Percentiles rank a stretch among this genome's conserved stretches.
phyloP scores from a whole-genome alignment of 768 basidiomycete species.

The Ramaria sp. region DNA sequence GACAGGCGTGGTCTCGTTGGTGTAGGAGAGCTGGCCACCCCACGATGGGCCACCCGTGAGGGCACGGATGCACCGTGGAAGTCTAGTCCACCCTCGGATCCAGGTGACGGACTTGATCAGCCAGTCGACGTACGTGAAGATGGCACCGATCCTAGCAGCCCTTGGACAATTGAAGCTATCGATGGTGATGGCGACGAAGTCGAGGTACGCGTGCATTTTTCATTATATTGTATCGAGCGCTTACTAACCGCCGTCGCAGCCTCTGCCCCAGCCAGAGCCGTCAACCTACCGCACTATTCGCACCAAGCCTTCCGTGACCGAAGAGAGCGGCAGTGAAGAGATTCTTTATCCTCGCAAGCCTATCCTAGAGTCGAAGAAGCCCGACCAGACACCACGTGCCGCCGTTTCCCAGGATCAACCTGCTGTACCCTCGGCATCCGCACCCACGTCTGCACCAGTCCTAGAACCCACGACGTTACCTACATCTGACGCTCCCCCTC shows the following conservation, averaged over 20 bases:
- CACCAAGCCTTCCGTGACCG: conserved; percentile 49
- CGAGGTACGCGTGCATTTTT: conserved; percentile 37
- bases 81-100: conserved; percentile 22
- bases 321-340: conserved; percentile 86
- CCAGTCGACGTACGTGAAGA: conserved; percentile 25
- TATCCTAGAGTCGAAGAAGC: conserved; percentile 14
- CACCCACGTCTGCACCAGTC: conserved; percentile 18
- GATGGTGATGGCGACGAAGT: conserved; percentile 68
- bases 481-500: conserved; percentile 27
- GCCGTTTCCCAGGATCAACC: conserved; percentile 15
- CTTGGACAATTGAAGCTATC: conserved; percentile 82
- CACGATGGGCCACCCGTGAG: conserved; percentile 66
- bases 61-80: conserved; percentile 21
- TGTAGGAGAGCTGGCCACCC: conserved; percentile 94
- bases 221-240: neutral
- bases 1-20: conserved; percentile 86
- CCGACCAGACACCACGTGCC: neutral
- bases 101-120: conserved; percentile 23
- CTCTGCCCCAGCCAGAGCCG: conserved; percentile 26
- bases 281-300: conserved; percentile 5
- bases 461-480: conserved; percentile 23
- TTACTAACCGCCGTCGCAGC: conserved; percentile 20
- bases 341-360: conserved; percentile 72
- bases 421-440: conserved; percentile 18
- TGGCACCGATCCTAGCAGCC: conserved; percentile 59